Conservation (phyloP, 2,329 filamentous ascomycete genomes). For the Ceratocystis alfenasii region DNA sequence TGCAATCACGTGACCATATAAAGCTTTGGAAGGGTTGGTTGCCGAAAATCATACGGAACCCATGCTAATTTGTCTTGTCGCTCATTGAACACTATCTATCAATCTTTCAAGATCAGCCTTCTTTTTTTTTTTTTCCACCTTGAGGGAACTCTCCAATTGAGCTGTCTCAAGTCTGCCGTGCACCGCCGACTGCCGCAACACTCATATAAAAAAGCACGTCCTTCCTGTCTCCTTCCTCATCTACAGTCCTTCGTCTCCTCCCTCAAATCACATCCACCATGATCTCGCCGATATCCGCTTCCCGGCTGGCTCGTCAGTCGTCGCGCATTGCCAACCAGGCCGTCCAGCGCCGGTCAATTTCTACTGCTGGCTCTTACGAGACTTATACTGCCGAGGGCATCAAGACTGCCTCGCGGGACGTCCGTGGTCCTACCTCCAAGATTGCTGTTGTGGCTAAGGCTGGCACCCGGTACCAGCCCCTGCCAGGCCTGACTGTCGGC, state of each 20-base stretch:
- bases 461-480: slow-evolving; percentile 81
- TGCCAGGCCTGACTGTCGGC: slow-evolving; percentile 78
- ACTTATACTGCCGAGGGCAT: slow-evolving; percentile 73
- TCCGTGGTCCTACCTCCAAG: slow-evolving; percentile 77
- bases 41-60: slow-evolving; percentile 23
- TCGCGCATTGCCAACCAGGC: slow-evolving; percentile 44
- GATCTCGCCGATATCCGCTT: slow-evolving; percentile 50
- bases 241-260: slow-evolving; percentile 29
- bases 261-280: slow-evolving; percentile 44
- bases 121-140: slow-evolving; percentile 22
- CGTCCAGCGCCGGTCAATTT: slow-evolving; percentile 41
- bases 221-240: slow-evolving; percentile 31
- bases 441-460: slow-evolving; percentile 88
- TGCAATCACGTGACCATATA: slow-evolving; percentile 15
- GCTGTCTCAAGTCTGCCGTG: slow-evolving; percentile 12
- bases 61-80: slow-evolving; percentile 21
- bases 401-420: slow-evolving; percentile 85
- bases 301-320: slow-evolving; percentile 46
- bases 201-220: slow-evolving; percentile 23
- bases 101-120: slow-evolving; percentile 9
- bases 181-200: slow-evolving; percentile 12
- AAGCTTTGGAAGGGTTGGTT: slow-evolving; percentile 13
- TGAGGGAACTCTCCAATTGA: slow-evolving; percentile 32
- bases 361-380: slow-evolving; percentile 70
- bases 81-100: background rate